Evolutionary conservation across 164 flowering plant species (phyloP), one percentile per base, ranked within the genome.

Genomic region (Cinnamomum chago): DNA sequence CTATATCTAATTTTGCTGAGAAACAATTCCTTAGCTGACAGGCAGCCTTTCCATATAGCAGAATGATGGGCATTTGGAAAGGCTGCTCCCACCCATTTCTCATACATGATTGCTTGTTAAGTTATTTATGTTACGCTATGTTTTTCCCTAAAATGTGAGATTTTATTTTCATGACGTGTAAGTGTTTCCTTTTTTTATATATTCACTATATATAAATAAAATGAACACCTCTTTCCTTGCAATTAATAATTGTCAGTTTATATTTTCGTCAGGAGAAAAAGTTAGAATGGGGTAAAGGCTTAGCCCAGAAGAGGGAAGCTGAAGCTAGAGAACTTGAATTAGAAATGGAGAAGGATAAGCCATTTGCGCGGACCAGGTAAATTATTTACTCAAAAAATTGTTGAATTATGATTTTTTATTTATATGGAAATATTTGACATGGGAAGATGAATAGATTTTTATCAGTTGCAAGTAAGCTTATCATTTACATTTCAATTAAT

Each of bases 221-320:
- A 35, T 35, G 47, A 35, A 35, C 7, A 35, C 10, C 10, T 40
- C 47, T 40, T 15, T 15, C n/a, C 60, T 60, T 4, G 71, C 60
- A 50, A n/a, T 67, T 47, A 30, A 65, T 74, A 62, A 13, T 66
- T 60, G 23, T 73, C 23, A 14, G 7, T 9, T 40, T 71, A 22
- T 75, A 28, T 62, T 65, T 67, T 75, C 60, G 10, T 76, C 82
- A 94, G 98, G 97, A 94, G 83, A 86, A 79, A 67, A 88, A 88
- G 76, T 69, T 91, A 77, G 99, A 93, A 82, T 95, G 97, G 99
- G 97, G 97, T 30, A 87, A 93, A 77, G 99, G 97, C 75, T 84
- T 93, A 84, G 97, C 94, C 79, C 98, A 93, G 74, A 93, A 92
- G 84, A 81, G 93, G 60, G 97, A 95, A 83, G 95, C 90, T 77